phyloP scores from a whole-genome alignment of 2,329 filamentous ascomycete genomes.

The Fusarium penzigii region DNA sequence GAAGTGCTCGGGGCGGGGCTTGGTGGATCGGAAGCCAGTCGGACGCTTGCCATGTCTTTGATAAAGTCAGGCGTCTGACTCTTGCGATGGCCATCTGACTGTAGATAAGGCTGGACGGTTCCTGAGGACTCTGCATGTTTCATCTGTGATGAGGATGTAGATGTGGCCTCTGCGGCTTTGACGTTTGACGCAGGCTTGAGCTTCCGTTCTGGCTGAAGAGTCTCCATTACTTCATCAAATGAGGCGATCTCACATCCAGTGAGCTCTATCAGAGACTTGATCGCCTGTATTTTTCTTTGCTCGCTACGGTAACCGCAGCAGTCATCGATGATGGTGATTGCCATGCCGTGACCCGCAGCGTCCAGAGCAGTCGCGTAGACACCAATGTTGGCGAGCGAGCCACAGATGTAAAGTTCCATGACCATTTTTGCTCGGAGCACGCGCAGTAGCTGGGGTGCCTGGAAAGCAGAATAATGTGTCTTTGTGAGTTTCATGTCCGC shows the following conservation, averaged over 20 bases:
- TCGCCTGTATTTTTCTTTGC: constrained; percentile 67
- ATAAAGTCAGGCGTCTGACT: constrained; percentile 32
- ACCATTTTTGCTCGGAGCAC: constrained; percentile 83
- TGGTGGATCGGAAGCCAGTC: constrained; percentile 30
- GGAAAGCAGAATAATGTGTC: constrained; percentile 85
- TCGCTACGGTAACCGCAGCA: constrained; percentile 80
- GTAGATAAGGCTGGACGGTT: constrained; percentile 7
- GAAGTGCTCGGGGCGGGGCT: constrained; percentile 10
- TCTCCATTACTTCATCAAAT: constrained; percentile 57
- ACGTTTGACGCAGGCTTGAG: constrained; percentile 7
- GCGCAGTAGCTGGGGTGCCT: constrained; percentile 70
- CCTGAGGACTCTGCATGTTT: constrained; percentile 6
- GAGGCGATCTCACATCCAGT: constrained; percentile 70
- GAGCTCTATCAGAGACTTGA: constrained; percentile 70
- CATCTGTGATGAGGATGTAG: not conserved
- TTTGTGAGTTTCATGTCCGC: constrained; percentile 62
- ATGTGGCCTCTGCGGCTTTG: no score
- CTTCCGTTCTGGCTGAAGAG: constrained; percentile 21
- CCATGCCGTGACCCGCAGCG: constrained; percentile 82
- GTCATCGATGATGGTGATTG: constrained; percentile 85
- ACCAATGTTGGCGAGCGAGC: constrained; percentile 82
- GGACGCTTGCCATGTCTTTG: constrained; percentile 34
- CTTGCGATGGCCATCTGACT: constrained; percentile 12
- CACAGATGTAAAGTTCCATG: constrained; percentile 87
- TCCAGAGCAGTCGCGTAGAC: constrained; percentile 91